Conservation (phyloP, 805 yeast species). For the Wickerhamiella galacta region DNA sequence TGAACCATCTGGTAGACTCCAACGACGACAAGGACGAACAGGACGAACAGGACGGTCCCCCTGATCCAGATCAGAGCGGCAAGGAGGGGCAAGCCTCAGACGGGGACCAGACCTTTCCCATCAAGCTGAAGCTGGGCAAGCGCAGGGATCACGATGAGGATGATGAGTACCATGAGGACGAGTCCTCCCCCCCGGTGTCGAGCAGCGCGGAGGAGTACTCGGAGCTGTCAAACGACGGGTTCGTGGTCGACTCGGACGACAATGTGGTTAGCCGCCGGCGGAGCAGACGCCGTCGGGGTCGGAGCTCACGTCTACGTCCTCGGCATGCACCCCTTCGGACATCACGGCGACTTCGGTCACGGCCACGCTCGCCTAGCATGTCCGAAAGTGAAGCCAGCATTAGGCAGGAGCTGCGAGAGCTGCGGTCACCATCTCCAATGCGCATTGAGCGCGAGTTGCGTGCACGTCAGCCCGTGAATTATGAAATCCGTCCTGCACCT, state of each 20-base stretch:
- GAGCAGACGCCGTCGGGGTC: conserved; percentile 1
- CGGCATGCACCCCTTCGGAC: background rate
- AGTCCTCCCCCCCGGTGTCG: background rate
- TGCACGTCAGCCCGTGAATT: conserved; percentile 14
- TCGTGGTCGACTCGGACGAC: conserved; percentile 13
- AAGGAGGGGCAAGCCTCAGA: background rate
- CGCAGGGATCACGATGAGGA: background rate
- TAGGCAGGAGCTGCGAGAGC: conserved; percentile 13
- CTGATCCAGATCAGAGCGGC: background rate
- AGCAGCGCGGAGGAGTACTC: conserved; percentile 2
- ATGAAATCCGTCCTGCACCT: conserved; percentile 16
- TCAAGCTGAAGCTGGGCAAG: background rate
- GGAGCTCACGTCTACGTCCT: conserved; percentile 2
- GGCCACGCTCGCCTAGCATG: background rate
- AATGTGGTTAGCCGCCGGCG: conserved; percentile 7
- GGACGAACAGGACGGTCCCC: conserved; percentile 3
- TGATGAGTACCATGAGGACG: conserved; percentile 3
- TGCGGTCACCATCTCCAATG: conserved; percentile 10
- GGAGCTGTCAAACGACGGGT: conserved; percentile 2
- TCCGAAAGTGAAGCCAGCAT: conserved; percentile 10
- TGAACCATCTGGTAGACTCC: too few species aligned
- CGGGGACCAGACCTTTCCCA: conserved; percentile 1
- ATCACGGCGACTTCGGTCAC: background rate
- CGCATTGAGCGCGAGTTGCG: conserved; percentile 11
- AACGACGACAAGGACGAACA: too few species aligned